Evolutionary conservation across 73 alveolate species (phyloP), one percentile per base, ranked within the genome.

Genomic region (Paramecium bursaria): DNA sequence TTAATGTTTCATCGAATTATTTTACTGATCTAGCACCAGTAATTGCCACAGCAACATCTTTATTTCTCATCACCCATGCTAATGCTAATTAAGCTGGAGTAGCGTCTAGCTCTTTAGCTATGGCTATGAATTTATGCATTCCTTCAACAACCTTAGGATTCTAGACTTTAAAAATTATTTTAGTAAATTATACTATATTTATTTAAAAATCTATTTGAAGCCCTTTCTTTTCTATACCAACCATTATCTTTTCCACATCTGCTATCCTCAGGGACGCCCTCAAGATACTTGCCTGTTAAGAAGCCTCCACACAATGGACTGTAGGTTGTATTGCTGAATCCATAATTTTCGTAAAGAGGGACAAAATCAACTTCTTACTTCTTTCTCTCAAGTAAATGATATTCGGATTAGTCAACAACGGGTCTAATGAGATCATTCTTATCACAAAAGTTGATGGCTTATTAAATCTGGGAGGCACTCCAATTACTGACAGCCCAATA

Each of bases 401-500:
- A 97, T 42, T 94, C 76, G 31, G 97, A 92, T 86, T 97, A 97
- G 48, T 97, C 99, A 55, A 92, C 96, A 74, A 96, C 75, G 0
- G 99, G 99, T 23, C 88, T 88, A 52, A 86, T 94, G 79, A 95
- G 86, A 3, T 91, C 91, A 73, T 86, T 48, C 19, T 75, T 73
- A 30, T 85, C 94, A 25, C 97, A 91, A 39, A 93, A 60, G 19
- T 76, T 74, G 14, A 86, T 86, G 27, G 98, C 96, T 79, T 93
- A 96, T 61, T 86, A 55, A 53, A 96, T 87, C 31, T 90, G 86
- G 46, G 89, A 87, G 19, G 99, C 94, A 39, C 94, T 48, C 98
- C 98, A 97, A 49, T 95, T 98, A 10, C 99, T 94, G 3, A 99
- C 96, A 10, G 97, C 99, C 99, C 99, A 97, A 89, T 97, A 97